phyloP scores from a whole-genome alignment of 768 basidiomycete species.

The Boletellus ananas region DNA sequence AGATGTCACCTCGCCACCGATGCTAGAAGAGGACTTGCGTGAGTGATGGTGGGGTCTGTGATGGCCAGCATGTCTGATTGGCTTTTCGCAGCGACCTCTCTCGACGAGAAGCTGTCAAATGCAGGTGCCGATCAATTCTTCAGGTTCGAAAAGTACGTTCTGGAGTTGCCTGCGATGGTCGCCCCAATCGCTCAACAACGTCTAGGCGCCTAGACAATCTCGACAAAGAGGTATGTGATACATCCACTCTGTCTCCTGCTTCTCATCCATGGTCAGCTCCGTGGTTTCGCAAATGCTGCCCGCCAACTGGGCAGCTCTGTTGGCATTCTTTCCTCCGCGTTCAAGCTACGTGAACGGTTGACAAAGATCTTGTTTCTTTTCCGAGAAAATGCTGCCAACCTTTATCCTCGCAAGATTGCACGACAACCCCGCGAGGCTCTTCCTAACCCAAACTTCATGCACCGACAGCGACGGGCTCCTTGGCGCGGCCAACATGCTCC shows the following conservation, averaged over 20 bases:
- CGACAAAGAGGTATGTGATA: constrained; percentile 42
- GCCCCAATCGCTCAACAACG: constrained; percentile 4
- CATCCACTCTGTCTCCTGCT: background rate
- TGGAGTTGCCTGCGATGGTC: background rate
- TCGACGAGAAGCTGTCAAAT: constrained; percentile 48
- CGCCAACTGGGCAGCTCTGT: constrained; percentile 55
- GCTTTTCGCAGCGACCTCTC: constrained; percentile 34
- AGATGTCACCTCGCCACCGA: constrained; percentile 33
- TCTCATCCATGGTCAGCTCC: constrained; percentile 34
- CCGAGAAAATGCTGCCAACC: constrained; percentile 52
- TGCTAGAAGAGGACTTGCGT: constrained; percentile 45
- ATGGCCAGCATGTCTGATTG: constrained; percentile 5
- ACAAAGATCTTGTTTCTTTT: constrained; percentile 49
- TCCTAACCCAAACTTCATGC: constrained; percentile 36
- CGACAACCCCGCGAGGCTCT: constrained; percentile 38
- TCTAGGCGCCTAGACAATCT: constrained; percentile 44
- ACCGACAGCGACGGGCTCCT: constrained; percentile 27
- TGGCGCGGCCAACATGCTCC: constrained; percentile 36
- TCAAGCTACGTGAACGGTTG: constrained; percentile 48
- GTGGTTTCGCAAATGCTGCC: constrained; percentile 52
- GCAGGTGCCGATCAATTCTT: constrained; percentile 49
- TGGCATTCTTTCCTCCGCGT: constrained; percentile 53
- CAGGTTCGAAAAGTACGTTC: constrained; percentile 43
- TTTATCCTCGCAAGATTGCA: constrained; percentile 48
- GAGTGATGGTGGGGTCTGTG: constrained; percentile 4